Evolutionary conservation across 768 basidiomycete species (phyloP).

Genomic region (Mycena capillaripes): DNA sequence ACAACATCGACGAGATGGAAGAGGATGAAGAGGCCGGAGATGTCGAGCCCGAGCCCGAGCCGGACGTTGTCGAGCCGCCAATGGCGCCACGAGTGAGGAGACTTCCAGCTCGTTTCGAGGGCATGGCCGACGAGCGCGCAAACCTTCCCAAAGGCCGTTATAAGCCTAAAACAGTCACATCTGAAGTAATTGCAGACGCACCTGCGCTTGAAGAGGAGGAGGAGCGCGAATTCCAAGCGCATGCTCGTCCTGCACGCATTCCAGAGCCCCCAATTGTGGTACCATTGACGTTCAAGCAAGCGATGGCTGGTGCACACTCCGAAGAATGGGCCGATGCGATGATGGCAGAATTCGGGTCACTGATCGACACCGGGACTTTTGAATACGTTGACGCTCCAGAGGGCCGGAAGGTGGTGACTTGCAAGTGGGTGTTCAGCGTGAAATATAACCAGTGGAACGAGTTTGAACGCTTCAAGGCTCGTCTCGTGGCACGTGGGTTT

Average conservation of each 20-base stretch:
- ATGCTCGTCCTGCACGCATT: neutral
- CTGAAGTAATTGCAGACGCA: neutral
- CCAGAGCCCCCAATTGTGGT: neutral
- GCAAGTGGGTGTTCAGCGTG: conserved; percentile 14
- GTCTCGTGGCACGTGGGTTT: neutral
- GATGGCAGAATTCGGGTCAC: conserved; percentile 2
- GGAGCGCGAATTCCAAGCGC: conserved; percentile 6
- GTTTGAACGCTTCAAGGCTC: conserved; percentile 3
- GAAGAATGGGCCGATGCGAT: conserved; percentile 14
- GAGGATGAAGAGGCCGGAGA: too few relatives aligned
- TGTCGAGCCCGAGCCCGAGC: too few relatives aligned
- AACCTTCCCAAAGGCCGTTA: conserved; percentile 11
- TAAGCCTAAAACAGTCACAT: neutral
- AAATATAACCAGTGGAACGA: neutral
- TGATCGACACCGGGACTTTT: neutral
- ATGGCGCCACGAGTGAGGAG: neutral
- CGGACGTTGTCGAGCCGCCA: too few relatives aligned
- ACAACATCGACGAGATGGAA: too few relatives aligned
- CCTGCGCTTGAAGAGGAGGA: conserved; percentile 21
- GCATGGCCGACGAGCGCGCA: neutral
- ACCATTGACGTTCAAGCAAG: conserved; percentile 7
- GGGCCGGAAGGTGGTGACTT: conserved; percentile 10
- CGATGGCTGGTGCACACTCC: neutral
- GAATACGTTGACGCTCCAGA: neutral
- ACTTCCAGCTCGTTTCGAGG: neutral